Base-by-base conservation (phyloP, 495 filamentous ascomycete genomes). In the Lasiosphaeriaceae sp. region DNA sequence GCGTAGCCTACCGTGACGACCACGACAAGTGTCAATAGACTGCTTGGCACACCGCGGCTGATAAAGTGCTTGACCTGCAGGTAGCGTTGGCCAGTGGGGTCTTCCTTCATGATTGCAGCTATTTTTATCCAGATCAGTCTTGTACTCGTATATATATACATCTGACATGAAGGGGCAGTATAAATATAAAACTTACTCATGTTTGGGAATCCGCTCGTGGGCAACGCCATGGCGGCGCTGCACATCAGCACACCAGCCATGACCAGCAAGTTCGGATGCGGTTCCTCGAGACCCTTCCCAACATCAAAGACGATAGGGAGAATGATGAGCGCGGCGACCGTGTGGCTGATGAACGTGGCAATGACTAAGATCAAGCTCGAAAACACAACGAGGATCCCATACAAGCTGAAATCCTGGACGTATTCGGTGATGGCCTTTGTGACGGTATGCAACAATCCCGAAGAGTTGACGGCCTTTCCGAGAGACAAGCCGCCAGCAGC, bases 31-130 rank as follows among this genome's bases (percentile, higher is more conserved):
- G 89, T 81, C 47, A 97, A 77, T 16, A 97, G 58, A 77, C 89
- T 93, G 60, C 86, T 83, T 3, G 95, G 93, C 54, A 97, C 84
- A 61, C 94, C 94, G 22, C 92, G 75, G 22, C 86, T 90, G 56
- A 99, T 86, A 73, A 99, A 99, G 67, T 99, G 94, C 62, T 88
- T 89, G 24, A 97, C 94, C 52, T 86, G 76, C 52, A 99, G 80
- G 69, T 99, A 99, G 21, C 94, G 79, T 70, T 96, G 90, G 8
- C 94, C 94, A 54, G 91, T 86, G 0, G 88, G 79, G 59, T 97
- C 92, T 75, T 99, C 94, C 78, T 96, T 97, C 95, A 99, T 97
- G 67, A 99, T 97, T 12, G 94, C 94, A 55, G 94, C 92, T 96
- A 47, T 50, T 16, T 8, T 14, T 5, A 14, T 22, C 21, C 26